Conservation (phyloP, 2,329 filamentous ascomycete species). For the Magnaporthiopsis rhizophila region DNA sequence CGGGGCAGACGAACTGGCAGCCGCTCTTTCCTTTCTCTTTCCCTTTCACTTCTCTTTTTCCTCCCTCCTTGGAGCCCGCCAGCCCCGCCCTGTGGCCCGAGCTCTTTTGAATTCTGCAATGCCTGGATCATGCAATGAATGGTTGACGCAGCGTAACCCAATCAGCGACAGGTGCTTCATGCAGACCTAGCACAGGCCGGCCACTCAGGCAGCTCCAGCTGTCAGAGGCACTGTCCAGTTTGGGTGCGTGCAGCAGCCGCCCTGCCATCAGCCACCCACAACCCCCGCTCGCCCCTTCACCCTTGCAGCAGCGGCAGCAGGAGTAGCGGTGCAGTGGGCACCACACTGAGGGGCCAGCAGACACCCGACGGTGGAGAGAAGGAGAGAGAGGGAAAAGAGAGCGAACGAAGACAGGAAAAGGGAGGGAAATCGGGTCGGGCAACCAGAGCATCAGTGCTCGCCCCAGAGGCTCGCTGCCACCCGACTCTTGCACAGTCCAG, state of each 20-base stretch:
- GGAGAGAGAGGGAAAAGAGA: neutral
- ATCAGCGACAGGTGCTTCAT: slow-evolving; percentile 8
- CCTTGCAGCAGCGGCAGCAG: neutral
- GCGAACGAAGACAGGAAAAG: neutral
- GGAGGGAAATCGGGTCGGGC: neutral
- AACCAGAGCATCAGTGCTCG: neutral
- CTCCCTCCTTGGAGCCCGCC: neutral
- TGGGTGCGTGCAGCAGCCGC: neutral
- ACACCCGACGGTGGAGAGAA: neutral
- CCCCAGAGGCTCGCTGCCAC: neutral
- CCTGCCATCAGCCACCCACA: neutral
- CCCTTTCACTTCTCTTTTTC: neutral
- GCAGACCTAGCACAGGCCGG: slow-evolving; percentile 5
- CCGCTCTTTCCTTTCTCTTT: slow-evolving; percentile 2
- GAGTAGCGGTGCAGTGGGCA: neutral
- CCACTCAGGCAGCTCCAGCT: slow-evolving; percentile 16
- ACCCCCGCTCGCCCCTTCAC: neutral
- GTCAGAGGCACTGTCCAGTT: slow-evolving; percentile 11
- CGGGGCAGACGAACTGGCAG: neutral
- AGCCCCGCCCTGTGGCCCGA: neutral
- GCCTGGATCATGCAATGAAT: slow-evolving; percentile 13
- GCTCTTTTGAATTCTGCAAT: slow-evolving; percentile 3
- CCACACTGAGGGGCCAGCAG: neutral
- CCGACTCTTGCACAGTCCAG: neutral
- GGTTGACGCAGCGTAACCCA: slow-evolving; percentile 10